Evolutionary conservation across 257 asterid genomes (phyloP).

Genomic region (Cinchona pubescens): DNA sequence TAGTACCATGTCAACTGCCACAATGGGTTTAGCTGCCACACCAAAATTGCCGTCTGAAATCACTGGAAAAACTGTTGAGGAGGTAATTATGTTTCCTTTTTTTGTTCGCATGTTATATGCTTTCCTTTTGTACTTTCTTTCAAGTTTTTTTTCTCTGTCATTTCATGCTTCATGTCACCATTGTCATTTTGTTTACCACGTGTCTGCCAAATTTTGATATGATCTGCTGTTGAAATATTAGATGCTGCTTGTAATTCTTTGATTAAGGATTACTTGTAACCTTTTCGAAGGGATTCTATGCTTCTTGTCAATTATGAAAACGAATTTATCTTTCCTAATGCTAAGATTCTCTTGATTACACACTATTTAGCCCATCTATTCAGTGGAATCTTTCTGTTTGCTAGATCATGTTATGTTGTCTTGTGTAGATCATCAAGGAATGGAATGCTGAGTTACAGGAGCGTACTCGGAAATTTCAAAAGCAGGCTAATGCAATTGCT

Average conservation of each 20-base stretch:
- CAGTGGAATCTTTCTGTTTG: background rate
- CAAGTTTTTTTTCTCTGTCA: background rate
- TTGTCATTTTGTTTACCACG: background rate
- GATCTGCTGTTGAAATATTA: background rate
- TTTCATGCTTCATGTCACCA: background rate
- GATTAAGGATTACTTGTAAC: background rate
- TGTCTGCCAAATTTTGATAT: background rate
- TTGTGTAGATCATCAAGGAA: constrained; percentile 82
- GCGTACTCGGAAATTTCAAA: constrained; percentile 80
- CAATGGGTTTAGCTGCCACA: constrained; percentile 40
- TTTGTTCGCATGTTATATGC: background rate
- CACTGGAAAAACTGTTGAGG: constrained; percentile 91
- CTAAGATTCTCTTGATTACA: background rate
- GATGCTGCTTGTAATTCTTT: background rate
- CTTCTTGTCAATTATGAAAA: background rate
- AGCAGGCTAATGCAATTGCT: constrained; percentile 92
- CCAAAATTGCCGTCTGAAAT: constrained; percentile 93
- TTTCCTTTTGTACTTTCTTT: background rate
- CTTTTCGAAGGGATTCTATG: background rate
- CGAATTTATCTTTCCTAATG: too few relatives aligned
- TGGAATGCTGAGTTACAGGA: constrained; percentile 96
- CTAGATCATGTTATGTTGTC: constrained; percentile 9
- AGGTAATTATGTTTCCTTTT: constrained; percentile 45
- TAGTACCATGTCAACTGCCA: constrained; percentile 58
- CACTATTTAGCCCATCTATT: background rate